Percentiles rank a stretch among this genome's conserved stretches.
phyloP scores from a whole-genome alignment of 176 grass and related monocot genomes.

The Cenchrus fungigraminus region DNA sequence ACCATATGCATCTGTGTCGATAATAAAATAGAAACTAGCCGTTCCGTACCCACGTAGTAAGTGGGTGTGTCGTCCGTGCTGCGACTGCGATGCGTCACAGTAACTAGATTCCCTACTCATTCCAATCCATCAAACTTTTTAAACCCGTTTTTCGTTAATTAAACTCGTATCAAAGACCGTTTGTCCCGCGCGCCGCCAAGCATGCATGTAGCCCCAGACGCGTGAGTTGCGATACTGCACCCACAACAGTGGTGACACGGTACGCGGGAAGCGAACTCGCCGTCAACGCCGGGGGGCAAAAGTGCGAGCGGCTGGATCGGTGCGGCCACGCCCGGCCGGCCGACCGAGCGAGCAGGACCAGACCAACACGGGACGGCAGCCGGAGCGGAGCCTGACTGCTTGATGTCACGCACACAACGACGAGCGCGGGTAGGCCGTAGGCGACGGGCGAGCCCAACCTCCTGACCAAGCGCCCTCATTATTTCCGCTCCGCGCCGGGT shows the following conservation, averaged over 20 bases:
- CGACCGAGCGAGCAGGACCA: not conserved
- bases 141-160: not conserved
- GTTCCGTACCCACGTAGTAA: not conserved
- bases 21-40: not conserved
- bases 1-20: not conserved
- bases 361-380: slow-evolving; percentile 11
- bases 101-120: not conserved
- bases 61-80: not conserved
- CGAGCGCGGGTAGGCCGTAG: not conserved
- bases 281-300: no score
- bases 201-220: not conserved
- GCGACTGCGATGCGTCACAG: not conserved
- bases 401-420: slow-evolving; percentile 17
- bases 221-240: not conserved
- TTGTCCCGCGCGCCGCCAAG: not conserved
- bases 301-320: no score
- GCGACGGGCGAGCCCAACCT: not conserved
- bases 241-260: not conserved
- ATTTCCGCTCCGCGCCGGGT: not conserved
- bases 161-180: not conserved
- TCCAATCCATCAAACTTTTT: not conserved
- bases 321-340: not conserved
- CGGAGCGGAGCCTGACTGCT: not conserved
- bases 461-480: not conserved
- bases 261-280: no score